Percentiles rank a stretch among this genome's conserved stretches.
Conservation (phyloP, 1,284 basidiomycete species). For the Ustilago esculenta region DNA sequence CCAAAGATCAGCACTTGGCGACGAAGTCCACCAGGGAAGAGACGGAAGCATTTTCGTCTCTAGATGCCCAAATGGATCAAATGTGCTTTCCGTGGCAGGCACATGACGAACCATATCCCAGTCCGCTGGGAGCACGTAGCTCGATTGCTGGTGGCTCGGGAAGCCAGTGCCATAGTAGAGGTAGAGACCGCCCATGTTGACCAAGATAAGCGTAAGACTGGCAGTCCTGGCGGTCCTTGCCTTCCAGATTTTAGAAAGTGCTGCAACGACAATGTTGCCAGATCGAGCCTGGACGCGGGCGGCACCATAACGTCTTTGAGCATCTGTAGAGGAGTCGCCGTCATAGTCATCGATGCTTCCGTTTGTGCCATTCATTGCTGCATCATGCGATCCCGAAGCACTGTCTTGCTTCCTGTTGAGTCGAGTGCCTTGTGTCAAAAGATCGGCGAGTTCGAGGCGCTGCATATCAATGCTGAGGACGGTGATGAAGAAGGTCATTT, state of each 20-base stretch:
- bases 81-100: constrained; percentile 15
- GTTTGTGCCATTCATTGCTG: constrained; percentile 3
- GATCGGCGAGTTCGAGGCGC: constrained; percentile 74
- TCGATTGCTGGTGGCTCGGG: constrained; percentile 31
- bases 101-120: constrained; percentile 22
- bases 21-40: constrained; percentile 59
- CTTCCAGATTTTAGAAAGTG: constrained; percentile 36
- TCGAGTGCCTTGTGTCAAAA: constrained; percentile 51
- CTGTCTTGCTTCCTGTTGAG: constrained; percentile 25
- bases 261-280: constrained; percentile 25
- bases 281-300: constrained; percentile 1
- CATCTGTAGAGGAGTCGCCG: constrained; percentile 8
- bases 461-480: constrained; percentile 90
- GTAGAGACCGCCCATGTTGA: constrained; percentile 57
- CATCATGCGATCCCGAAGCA: constrained; percentile 8
- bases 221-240: constrained; percentile 82
- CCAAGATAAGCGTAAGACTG: constrained; percentile 73
- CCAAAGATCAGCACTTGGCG: constrained; percentile 73
- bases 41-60: constrained; percentile 11
- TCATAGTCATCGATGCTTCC: constrained; percentile 13
- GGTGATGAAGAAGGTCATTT: constrained; percentile 89
- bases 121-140: constrained; percentile 29
- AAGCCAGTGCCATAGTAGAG: constrained; percentile 62
- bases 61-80: constrained; percentile 56
- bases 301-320: constrained; percentile 2